phyloP scores from a whole-genome alignment of 495 filamentous ascomycete genomes.

The Hypoxylon lienhwacheense region DNA sequence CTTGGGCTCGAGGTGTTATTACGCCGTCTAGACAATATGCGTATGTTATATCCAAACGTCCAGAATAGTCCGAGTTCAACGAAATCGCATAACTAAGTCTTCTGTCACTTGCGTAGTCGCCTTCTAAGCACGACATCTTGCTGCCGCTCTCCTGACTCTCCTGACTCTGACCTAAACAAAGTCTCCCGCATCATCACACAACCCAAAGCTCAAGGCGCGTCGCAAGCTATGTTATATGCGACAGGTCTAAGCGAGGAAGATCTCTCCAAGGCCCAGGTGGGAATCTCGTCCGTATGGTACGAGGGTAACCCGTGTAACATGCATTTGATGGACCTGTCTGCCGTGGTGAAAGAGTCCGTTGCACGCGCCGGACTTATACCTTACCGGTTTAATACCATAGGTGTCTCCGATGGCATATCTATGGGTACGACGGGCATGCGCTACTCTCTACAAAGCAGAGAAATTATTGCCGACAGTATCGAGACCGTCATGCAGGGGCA shows the following conservation, averaged over 20 bases:
- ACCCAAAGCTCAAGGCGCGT: constrained; percentile 95
- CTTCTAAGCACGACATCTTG: constrained; percentile 44
- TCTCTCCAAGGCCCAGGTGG: constrained; percentile 93
- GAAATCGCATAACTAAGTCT: constrained; percentile 8
- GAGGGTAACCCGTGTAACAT: constrained; percentile 98
- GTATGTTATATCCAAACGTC: constrained; percentile 38
- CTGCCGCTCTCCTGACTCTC: constrained; percentile 51
- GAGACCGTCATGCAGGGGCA: constrained; percentile 99
- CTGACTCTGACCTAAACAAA: constrained; percentile 68
- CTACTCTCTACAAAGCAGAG: constrained; percentile 89
- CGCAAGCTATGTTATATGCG: constrained; percentile 98
- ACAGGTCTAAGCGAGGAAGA: constrained; percentile 82
- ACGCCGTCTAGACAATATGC: constrained; percentile 41
- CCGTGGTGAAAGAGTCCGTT: constrained; percentile 82
- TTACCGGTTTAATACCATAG: constrained; percentile 97
- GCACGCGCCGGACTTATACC: constrained; percentile 75
- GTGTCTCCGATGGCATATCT: constrained; percentile 83
- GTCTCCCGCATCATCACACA: constrained; percentile 84
- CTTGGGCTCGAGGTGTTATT: constrained; percentile 44
- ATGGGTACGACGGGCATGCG: constrained; percentile 90
- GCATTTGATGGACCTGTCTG: constrained; percentile 88
- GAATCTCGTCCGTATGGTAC: constrained; percentile 90
- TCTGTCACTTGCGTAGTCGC: constrained; percentile 42
- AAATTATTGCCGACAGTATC: constrained; percentile 95
- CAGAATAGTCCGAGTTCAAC: neutral